Evolutionary conservation across 345 rosid genomes (phyloP).

Genomic region (Anacardium occidentale): DNA sequence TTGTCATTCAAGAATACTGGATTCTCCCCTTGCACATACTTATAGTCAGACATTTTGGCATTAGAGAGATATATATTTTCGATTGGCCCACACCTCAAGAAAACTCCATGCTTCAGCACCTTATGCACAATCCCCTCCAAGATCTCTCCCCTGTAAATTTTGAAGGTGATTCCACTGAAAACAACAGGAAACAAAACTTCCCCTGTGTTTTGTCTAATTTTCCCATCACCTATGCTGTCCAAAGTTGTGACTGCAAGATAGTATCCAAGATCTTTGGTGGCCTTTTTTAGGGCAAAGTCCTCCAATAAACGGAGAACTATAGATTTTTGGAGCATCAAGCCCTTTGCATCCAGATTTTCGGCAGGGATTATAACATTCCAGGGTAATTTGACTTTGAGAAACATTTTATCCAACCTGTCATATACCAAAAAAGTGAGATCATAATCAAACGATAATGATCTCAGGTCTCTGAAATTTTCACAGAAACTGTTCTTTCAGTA

Average conservation of each 20-base stretch:
- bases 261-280: conserved; percentile 76
- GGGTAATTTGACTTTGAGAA: conserved; percentile 63
- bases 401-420: conserved; percentile 43
- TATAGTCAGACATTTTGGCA: conserved; percentile 64
- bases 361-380: conserved; percentile 86
- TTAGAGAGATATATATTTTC: conserved; percentile 59
- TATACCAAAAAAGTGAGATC: neutral
- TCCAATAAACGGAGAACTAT: conserved; percentile 57
- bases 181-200: conserved; percentile 79
- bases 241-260: conserved; percentile 53
- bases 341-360: conserved; percentile 61
- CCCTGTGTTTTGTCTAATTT: conserved; percentile 60
- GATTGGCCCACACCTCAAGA: conserved; percentile 70
- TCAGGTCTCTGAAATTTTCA: neutral
- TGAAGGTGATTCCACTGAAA: conserved; percentile 73
- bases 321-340: conserved; percentile 65
- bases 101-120: conserved; percentile 81
- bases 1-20: conserved; percentile 64
- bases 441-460: neutral
- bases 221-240: conserved; percentile 71
- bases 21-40: conserved; percentile 60
- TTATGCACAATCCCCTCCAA: conserved; percentile 67
- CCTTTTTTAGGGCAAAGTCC: conserved; percentile 59
- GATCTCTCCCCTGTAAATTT: conserved; percentile 77
- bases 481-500: neutral